A percentile compares a stretch with the other conserved stretches of the same genome.
phyloP scores from a whole-genome alignment of 2,329 filamentous ascomycete species.

The Colletotrichum siamense region DNA sequence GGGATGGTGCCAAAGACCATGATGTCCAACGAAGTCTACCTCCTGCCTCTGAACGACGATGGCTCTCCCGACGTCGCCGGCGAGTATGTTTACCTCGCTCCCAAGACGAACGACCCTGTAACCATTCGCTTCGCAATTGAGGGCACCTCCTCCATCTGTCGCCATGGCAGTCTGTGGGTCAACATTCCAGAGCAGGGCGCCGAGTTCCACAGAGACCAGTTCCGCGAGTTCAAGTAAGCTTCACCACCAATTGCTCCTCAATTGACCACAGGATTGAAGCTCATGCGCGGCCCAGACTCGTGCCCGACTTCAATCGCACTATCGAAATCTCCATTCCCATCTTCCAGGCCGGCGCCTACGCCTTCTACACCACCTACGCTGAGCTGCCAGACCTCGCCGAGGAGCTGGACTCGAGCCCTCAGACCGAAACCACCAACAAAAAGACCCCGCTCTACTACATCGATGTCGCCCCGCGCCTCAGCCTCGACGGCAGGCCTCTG shows the following conservation, averaged over 20 bases:
- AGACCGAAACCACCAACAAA: conserved; percentile 58
- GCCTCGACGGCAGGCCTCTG: conserved; percentile 74
- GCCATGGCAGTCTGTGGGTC: conserved; percentile 93
- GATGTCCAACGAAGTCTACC: conserved; percentile 77
- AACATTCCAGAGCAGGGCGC: conserved; percentile 85
- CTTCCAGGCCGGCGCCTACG: conserved; percentile 82
- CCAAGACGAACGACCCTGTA: conserved; percentile 75
- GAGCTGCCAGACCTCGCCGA: conserved; percentile 81
- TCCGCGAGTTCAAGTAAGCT: conserved; percentile 87
- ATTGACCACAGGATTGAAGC: neutral
- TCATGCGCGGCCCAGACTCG: conserved; percentile 61
- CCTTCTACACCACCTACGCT: conserved; percentile 92
- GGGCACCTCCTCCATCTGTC: conserved; percentile 93
- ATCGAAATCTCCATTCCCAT: conserved; percentile 91
- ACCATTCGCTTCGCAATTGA: conserved; percentile 88
- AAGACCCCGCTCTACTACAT: conserved; percentile 87
- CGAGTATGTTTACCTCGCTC: conserved; percentile 89
- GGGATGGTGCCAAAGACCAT: conserved; percentile 67
- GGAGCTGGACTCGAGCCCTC: conserved; percentile 50
- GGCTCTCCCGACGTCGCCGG: conserved; percentile 89
- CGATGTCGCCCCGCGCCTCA: conserved; percentile 85
- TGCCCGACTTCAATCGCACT: conserved; percentile 90
- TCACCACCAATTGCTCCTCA: neutral
- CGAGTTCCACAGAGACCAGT: conserved; percentile 78
- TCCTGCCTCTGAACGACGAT: conserved; percentile 89